phyloP scores from a whole-genome alignment of 2,329 filamentous ascomycete genomes.

The Macrophomina pseudophaseolina region DNA sequence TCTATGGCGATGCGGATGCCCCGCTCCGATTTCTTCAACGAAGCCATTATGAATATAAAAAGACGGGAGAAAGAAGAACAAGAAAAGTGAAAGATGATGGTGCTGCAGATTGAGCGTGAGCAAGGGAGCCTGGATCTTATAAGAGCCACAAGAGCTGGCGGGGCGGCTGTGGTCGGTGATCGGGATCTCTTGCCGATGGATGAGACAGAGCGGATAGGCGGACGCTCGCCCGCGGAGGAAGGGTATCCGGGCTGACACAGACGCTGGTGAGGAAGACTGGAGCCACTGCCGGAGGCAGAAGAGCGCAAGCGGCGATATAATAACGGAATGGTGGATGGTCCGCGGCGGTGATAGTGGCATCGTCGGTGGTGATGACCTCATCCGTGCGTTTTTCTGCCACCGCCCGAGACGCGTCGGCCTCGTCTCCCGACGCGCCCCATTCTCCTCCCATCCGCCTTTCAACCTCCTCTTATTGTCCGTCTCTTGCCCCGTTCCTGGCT shows the following conservation, averaged over 20 bases:
- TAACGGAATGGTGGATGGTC: neutral
- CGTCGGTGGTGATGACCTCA: neutral
- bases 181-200: slow-evolving; percentile 25
- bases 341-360: neutral
- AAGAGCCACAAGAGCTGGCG: neutral
- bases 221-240: neutral
- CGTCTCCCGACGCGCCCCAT: neutral
- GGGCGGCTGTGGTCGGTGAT: slow-evolving; percentile 19
- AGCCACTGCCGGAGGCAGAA: no score
- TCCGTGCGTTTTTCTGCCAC: slow-evolving; percentile 6
- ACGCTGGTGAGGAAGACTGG: no score
- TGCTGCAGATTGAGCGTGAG: neutral
- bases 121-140: neutral
- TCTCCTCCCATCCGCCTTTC: neutral
- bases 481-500: no score
- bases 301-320: neutral
- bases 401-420: neutral
- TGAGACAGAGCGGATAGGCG: neutral
- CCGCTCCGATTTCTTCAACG: slow-evolving; percentile 43
- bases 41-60: slow-evolving; percentile 17
- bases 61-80: neutral
- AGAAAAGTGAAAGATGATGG: neutral
- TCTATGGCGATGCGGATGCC: slow-evolving; percentile 77
- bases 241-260: neutral
- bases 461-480: neutral